Percentiles rank a stretch among this genome's conserved stretches.
These are phyloP conservation scores for Dalechampia spathulata DNA, from an alignment of 441 rosid species.

Conservation along the genomic window DNA sequence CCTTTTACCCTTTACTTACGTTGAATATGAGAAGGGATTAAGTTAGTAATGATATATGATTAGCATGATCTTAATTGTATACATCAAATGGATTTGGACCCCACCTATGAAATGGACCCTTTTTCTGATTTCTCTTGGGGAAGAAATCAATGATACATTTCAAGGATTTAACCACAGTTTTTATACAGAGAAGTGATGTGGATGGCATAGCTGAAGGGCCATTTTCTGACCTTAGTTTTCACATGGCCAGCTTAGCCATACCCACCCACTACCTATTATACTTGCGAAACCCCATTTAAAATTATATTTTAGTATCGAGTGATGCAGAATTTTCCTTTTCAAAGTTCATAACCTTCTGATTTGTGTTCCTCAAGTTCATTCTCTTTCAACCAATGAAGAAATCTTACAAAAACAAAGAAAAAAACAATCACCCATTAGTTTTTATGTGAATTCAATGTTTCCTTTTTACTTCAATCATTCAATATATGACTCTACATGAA, in stretches of 20 bases:
- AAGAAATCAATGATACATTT: conserved; percentile 44
- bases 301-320: too few species aligned
- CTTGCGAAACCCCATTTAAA: too few species aligned
- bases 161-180: conserved; percentile 28
- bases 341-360: too few species aligned
- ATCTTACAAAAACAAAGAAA: too few species aligned
- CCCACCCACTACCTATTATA: conserved; percentile 20
- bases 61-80: conserved; percentile 31
- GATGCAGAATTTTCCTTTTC: too few species aligned
- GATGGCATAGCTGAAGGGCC: conserved; percentile 39
- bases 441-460: too few species aligned
- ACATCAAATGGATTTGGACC: conserved; percentile 56
- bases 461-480: background rate
- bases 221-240: conserved; percentile 15
- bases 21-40: conserved; percentile 37
- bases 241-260: conserved; percentile 16
- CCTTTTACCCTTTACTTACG: conserved; percentile 25
- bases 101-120: conserved; percentile 24
- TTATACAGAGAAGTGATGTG: conserved; percentile 31
- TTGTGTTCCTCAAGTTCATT: too few species aligned
- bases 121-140: conserved; percentile 37
- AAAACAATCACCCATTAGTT: too few species aligned
- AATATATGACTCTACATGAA: conserved; percentile 3
- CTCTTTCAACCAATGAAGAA: too few species aligned
- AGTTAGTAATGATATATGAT: conserved; percentile 37